Evolutionary conservation across 345 rosid genomes (phyloP), one percentile per base, ranked within the genome.

Genomic region (Alliaria petiolata): DNA sequence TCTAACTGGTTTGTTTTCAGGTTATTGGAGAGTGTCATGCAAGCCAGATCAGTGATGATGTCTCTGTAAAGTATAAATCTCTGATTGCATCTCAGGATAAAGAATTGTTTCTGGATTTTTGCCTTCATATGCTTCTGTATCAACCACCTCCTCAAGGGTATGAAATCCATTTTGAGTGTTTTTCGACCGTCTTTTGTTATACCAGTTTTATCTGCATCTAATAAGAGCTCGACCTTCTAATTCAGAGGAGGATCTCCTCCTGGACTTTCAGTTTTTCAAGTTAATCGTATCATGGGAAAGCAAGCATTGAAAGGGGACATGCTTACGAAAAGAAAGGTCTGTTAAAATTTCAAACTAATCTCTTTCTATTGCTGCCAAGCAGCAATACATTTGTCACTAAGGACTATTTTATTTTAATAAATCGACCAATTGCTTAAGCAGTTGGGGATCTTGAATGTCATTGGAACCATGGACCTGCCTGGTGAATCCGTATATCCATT

Each of bases 21-120:
- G 96, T 86, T 67, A 85, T 89, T 57, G 96, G 96, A 78, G 96
- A 89, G 72, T 93, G 97, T 63, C 96, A 93, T 85, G 88, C 87
- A 62, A 83, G 67, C 43, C 68, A 69, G 53, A 74, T 89, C 76
- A 80, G 83, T 76, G 85, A 85, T 43, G 96, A 89, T 68, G 78
- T 79, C 71, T 86, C 88, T 71, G 81, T 55, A 47, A 91, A 89
- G 75, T 93, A 93, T 78, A 84, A 54, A 74, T 82, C 80, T 76
- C 42, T 81, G 55, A 72, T 70, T 71, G 76, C 62, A 65, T 78
- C 81, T 53, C 81, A 74, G 81, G 97, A 87, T 67, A 83, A 60
- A 59, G 92, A 89, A 55, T 70, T 86, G 65, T 85, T 93, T 78
- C 71, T 87, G 78, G 97, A 93, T 72, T 89, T 90, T 75, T 93